Evolutionary conservation across 2,329 filamentous ascomycete genomes (phyloP).

Genomic region (Alternaria consortialis): DNA sequence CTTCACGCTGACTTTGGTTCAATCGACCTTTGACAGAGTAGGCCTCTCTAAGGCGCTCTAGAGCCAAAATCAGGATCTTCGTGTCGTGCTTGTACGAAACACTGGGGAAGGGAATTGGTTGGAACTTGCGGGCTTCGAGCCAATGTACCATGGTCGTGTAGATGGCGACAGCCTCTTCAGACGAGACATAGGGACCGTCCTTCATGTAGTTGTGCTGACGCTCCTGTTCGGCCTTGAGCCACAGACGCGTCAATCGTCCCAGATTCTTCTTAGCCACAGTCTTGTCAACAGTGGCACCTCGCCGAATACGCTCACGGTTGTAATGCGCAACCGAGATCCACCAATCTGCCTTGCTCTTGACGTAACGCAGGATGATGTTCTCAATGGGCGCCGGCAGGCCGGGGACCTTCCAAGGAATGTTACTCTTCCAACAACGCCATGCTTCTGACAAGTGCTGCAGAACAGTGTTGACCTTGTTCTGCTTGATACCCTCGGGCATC

Average conservation of each 20-base stretch:
- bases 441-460: conserved; percentile 97
- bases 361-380: conserved; percentile 97
- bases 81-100: conserved; percentile 99
- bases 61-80: conserved; percentile 94
- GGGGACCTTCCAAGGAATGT: conserved; percentile 99
- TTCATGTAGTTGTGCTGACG: conserved; percentile 99
- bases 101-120: conserved; percentile 97
- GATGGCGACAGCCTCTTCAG: conserved; percentile 97
- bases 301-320: conserved; percentile 94
- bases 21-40: conserved; percentile 97
- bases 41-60: conserved; percentile 91
- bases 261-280: conserved; percentile 99
- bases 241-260: conserved; percentile 89
- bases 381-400: conserved; percentile 96
- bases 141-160: conserved; percentile 99
- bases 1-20: conserved; percentile 97
- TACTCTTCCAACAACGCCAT: conserved; percentile 99
- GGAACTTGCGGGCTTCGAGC: conserved; percentile 98
- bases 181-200: conserved; percentile 97
- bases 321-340: conserved; percentile 99
- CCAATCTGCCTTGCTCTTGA: conserved; percentile 99
- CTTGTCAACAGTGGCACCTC: conserved; percentile 97
- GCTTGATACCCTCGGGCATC: conserved; percentile 99
- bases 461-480: conserved; percentile 98
- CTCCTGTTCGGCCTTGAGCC: conserved; percentile 98